phyloP scores from a whole-genome alignment of 2,329 filamentous ascomycete genomes.

The Daldinia sp. region DNA sequence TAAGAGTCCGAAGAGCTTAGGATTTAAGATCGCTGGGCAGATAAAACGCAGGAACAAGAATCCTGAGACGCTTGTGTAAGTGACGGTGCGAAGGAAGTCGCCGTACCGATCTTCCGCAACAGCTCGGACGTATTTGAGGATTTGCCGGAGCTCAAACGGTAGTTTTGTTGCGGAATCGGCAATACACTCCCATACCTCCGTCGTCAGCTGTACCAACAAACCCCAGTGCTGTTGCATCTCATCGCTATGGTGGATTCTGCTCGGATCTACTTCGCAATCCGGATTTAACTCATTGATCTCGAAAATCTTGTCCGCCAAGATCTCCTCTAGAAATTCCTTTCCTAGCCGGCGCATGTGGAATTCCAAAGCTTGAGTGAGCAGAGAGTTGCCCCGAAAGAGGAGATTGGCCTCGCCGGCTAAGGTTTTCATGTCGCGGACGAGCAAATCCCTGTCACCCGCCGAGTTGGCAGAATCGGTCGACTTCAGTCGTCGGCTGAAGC shows the following conservation, averaged over 20 bases:
- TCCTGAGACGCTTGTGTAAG: conserved; percentile 93
- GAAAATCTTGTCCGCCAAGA: conserved; percentile 83
- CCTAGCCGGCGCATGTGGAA: conserved; percentile 95
- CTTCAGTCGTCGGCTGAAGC: conserved; percentile 77
- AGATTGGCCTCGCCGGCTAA: conserved; percentile 91
- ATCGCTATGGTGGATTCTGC: conserved; percentile 73
- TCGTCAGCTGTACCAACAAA: conserved; percentile 79
- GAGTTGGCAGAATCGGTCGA: conserved; percentile 77
- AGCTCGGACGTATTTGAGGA: conserved; percentile 90
- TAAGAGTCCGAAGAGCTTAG: conserved; percentile 89
- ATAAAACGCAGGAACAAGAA: conserved; percentile 96
- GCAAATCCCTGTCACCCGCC: conserved; percentile 73
- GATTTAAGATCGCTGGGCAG: conserved; percentile 94
- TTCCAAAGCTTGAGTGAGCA: conserved; percentile 93
- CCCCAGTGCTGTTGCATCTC: conserved; percentile 88
- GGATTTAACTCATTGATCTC: conserved; percentile 93
- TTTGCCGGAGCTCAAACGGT: conserved; percentile 83
- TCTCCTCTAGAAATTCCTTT: conserved; percentile 91
- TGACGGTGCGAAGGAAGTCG: conserved; percentile 88
- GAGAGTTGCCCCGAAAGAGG: conserved; percentile 92
- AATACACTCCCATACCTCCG: conserved; percentile 88
- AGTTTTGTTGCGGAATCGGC: conserved; percentile 78
- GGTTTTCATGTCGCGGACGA: conserved; percentile 83
- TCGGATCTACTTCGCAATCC: conserved; percentile 95
- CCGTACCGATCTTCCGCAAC: conserved; percentile 96